Percentiles rank a stretch among this genome's conserved stretches.
Conservation (phyloP, 2,329 filamentous ascomycete species). For the Colletotrichum truncatum region DNA sequence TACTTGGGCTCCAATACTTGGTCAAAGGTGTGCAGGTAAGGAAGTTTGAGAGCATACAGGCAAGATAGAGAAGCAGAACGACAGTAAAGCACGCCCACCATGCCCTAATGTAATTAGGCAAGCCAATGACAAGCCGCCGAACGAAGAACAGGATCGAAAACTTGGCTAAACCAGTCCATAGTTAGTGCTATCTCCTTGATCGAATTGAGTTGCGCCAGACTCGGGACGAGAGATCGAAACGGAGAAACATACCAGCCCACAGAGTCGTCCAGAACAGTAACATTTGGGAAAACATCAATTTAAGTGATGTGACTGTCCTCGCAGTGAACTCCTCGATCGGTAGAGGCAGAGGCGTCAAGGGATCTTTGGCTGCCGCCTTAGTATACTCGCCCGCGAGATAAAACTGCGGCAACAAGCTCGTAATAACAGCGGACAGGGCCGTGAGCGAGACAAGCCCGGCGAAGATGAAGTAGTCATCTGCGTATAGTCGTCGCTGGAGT, state of each 20-base stretch:
- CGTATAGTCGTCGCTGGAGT: conserved; percentile 11
- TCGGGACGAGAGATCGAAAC: not conserved
- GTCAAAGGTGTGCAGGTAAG: conserved; percentile 18
- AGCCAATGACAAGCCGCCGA: not conserved
- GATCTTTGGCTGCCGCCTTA: conserved; percentile 9
- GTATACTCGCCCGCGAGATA: conserved; percentile 20
- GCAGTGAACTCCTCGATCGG: not conserved
- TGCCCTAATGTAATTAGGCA: conserved; percentile 16
- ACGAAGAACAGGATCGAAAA: conserved; percentile 22
- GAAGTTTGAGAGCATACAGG: conserved; percentile 15
- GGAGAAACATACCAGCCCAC: not conserved
- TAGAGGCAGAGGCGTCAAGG: not conserved
- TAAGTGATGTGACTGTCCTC: conserved; percentile 1
- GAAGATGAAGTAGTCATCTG: conserved; percentile 18
- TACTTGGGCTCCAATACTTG: conserved; percentile 21
- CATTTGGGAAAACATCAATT: conserved; percentile 24
- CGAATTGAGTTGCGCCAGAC: too few species aligned
- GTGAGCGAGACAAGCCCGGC: conserved; percentile 9
- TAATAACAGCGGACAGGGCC: conserved; percentile 2
- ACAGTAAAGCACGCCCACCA: conserved; percentile 7
- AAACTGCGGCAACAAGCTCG: conserved; percentile 13
- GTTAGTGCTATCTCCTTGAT: not conserved
- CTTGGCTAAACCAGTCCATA: not conserved
- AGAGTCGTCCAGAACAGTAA: conserved; percentile 20
- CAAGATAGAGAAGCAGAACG: conserved; percentile 14